Conservation (phyloP, 2,329 filamentous ascomycete genomes). For the Ophiocordyceps camponoti-leonardi region DNA sequence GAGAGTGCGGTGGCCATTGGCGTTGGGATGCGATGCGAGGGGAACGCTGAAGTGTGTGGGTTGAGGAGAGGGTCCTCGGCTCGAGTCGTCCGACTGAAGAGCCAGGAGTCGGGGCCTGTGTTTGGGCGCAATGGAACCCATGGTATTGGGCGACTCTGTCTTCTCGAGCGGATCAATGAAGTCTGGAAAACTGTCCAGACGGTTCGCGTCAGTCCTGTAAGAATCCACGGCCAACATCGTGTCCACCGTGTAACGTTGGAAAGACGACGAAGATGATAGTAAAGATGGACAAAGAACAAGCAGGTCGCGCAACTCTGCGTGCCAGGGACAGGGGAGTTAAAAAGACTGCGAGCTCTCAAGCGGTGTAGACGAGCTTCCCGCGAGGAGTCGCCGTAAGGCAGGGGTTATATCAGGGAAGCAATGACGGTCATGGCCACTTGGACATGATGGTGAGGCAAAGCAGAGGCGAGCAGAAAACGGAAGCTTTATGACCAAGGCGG, state of each 20-base stretch:
- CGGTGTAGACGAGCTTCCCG: background rate
- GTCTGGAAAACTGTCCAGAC: conserved; percentile 25
- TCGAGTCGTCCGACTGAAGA: conserved; percentile 19
- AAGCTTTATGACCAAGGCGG: background rate
- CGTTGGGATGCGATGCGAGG: conserved; percentile 28
- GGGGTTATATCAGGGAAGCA: background rate
- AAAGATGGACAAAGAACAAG: background rate
- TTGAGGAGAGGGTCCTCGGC: conserved; percentile 66
- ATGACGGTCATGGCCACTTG: background rate
- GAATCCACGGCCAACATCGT: conserved; percentile 19
- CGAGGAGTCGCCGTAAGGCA: background rate
- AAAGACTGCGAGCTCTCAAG: background rate
- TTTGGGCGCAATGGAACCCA: conserved; percentile 12
- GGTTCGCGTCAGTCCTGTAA: conserved; percentile 22
- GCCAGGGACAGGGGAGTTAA: background rate
- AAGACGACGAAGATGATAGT: background rate
- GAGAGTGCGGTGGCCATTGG: conserved; percentile 55
- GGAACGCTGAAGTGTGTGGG: conserved; percentile 71
- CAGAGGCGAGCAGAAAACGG: background rate
- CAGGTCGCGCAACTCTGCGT: background rate
- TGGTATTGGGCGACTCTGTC: conserved; percentile 8
- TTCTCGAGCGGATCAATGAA: conserved; percentile 23
- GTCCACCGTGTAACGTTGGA: conserved; percentile 1
- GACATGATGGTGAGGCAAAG: background rate
- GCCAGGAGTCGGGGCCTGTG: conserved; percentile 24